These are phyloP conservation scores for Termitomyces titanicus DNA, from an alignment of 768 basidiomycete genomes.

Conservation along the genomic window DNA sequence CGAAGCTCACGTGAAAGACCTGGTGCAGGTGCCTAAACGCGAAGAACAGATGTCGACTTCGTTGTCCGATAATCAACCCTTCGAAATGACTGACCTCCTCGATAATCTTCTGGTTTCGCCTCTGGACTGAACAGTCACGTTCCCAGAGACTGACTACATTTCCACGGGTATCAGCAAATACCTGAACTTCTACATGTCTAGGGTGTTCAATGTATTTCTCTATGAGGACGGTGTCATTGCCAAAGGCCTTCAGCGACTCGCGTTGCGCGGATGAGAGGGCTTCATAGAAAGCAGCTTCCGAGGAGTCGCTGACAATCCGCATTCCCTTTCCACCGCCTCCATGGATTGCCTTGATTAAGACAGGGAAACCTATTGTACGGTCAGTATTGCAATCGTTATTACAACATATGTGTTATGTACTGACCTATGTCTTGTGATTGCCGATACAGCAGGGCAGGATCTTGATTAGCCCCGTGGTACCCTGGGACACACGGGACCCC, in stretches of 20 bases:
- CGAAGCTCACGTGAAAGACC: conserved; percentile 77
- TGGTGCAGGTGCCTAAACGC: conserved; percentile 81
- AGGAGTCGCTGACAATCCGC: conserved; percentile 64
- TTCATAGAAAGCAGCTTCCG: conserved; percentile 69
- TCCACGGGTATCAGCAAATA: conserved; percentile 84
- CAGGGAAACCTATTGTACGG: conserved; percentile 64
- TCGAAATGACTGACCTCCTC: conserved; percentile 56
- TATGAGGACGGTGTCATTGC: conserved; percentile 80
- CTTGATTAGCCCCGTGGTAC: conserved; percentile 85
- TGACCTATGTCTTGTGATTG: conserved; percentile 71
- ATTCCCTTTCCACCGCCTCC: conserved; percentile 97
- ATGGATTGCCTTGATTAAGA: conserved; percentile 94
- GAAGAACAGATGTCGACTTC: background rate
- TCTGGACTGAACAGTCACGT: conserved; percentile 87
- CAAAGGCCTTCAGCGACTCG: conserved; percentile 85
- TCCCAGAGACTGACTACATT: conserved; percentile 93
- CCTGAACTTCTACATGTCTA: conserved; percentile 91
- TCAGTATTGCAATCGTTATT: background rate
- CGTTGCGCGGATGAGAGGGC: conserved; percentile 84
- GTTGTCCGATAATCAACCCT: background rate
- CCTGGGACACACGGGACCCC: conserved; percentile 93
- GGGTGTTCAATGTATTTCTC: conserved; percentile 88
- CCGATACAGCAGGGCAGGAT: conserved; percentile 61
- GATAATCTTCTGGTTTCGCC: conserved; percentile 94
- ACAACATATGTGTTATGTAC: background rate